Percentiles rank a stretch among this genome's conserved stretches.
Conservation (phyloP, 768 basidiomycete genomes). For the Hygrophorus russula region DNA sequence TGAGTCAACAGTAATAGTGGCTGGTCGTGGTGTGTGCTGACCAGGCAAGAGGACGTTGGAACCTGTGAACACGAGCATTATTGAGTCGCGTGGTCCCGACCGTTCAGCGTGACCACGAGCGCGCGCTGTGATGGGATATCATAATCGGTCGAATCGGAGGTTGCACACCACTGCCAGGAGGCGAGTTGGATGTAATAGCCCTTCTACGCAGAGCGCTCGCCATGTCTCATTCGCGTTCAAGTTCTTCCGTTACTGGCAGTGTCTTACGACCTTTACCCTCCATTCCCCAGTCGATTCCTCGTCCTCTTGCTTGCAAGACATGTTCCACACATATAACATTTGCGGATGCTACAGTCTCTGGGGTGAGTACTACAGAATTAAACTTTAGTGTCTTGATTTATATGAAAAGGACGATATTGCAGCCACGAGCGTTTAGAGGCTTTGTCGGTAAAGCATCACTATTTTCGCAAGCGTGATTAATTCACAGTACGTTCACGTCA, state of each 20-base stretch:
- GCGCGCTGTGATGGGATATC: no score
- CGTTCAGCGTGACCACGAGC: no score
- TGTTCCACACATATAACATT: constrained; percentile 36
- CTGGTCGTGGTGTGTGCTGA: constrained; percentile 36
- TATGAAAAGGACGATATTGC: constrained; percentile 24
- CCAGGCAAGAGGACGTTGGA: constrained; percentile 49
- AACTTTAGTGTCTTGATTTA: constrained; percentile 1
- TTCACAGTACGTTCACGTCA: neutral
- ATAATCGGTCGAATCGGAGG: no score
- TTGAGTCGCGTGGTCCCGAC: no score
- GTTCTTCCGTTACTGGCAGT: constrained; percentile 12
- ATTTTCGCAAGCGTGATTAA: constrained; percentile 41
- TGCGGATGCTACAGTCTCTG: constrained; percentile 27
- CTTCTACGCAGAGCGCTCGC: no score
- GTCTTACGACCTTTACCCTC: constrained; percentile 11
- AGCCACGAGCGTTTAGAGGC: constrained; percentile 39
- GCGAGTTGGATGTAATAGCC: no score
- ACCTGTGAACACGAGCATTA: constrained; percentile 32
- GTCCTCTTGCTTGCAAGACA: constrained; percentile 32
- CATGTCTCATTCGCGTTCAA: constrained; percentile 15
- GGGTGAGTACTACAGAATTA: constrained; percentile 19
- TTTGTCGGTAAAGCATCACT: constrained; percentile 49
- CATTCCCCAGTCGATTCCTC: constrained; percentile 35
- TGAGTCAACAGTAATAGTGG: constrained; percentile 52
- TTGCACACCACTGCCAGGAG: no score